Percentiles rank a stretch among this genome's conserved stretches.
phyloP scores from a whole-genome alignment of 768 basidiomycete species.

The Leccinellum albellum region DNA sequence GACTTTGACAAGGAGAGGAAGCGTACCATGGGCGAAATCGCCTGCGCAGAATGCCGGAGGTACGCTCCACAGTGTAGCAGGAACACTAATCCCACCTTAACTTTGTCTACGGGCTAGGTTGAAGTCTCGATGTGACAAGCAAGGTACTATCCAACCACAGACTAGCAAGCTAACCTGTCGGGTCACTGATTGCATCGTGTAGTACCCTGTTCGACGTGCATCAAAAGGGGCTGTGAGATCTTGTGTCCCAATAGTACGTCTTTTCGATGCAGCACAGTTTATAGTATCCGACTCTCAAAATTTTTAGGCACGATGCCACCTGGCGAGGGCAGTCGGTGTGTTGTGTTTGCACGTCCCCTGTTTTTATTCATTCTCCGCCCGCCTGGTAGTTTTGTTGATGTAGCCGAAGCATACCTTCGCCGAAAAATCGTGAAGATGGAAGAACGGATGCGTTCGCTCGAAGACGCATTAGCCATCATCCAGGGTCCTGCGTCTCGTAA shows the following conservation, averaged over 20 bases:
- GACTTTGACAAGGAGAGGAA: slow-evolving; percentile 19
- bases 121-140: slow-evolving; percentile 28
- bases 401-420: slow-evolving; percentile 52
- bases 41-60: slow-evolving; percentile 33
- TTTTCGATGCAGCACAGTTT: neutral
- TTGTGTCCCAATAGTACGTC: slow-evolving; percentile 50
- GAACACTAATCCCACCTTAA: neutral
- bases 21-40: slow-evolving; percentile 26
- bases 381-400: slow-evolving; percentile 43
- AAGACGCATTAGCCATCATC: slow-evolving; percentile 51
- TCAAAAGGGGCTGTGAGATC: slow-evolving; percentile 45
- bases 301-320: slow-evolving; percentile 47
- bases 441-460: slow-evolving; percentile 49
- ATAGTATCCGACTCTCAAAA: neutral
- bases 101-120: slow-evolving; percentile 11
- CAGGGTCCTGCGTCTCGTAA: slow-evolving; percentile 37
- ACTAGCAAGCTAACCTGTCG: neutral
- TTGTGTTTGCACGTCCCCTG: slow-evolving; percentile 8
- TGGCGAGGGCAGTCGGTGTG: slow-evolving; percentile 50
- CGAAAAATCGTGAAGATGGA: slow-evolving; percentile 44
- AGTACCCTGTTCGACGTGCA: slow-evolving; percentile 40
- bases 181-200: neutral
- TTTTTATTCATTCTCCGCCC: neutral
- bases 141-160: slow-evolving; percentile 6
- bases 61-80: slow-evolving; percentile 1